A percentile compares a stretch with the other conserved stretches of the same genome.
phyloP scores from a whole-genome alignment of 495 filamentous ascomycete genomes.

The Thozetella sp. region DNA sequence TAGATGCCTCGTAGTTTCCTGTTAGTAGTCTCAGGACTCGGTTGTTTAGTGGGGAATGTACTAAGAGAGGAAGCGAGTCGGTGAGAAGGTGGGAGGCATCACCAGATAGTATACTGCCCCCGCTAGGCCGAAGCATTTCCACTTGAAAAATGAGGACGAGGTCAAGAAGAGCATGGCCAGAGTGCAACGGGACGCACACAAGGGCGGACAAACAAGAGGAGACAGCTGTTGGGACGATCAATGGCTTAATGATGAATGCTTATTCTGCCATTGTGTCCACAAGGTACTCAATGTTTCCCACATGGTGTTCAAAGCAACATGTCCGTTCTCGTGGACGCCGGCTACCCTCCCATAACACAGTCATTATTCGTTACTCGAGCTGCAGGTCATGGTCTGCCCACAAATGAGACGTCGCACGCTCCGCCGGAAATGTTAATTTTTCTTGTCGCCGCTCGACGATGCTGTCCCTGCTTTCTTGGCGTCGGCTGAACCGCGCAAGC shows the following conservation, averaged over 20 bases:
- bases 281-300: not conserved
- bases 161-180: not conserved
- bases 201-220: not conserved
- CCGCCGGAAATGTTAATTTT: slow-evolving; percentile 16
- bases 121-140: slow-evolving; percentile 3
- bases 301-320: not conserved
- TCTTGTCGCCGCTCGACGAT: slow-evolving; percentile 28
- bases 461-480: slow-evolving; percentile 47
- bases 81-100: too few relatives aligned
- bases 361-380: not conserved
- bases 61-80: too few relatives aligned
- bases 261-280: not conserved
- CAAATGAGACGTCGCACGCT: not conserved
- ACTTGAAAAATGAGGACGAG: slow-evolving; percentile 3
- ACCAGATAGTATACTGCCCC: too few relatives aligned
- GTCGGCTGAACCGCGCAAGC: slow-evolving; percentile 37
- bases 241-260: not conserved
- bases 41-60: too few relatives aligned
- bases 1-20: too few relatives aligned
- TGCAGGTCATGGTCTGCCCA: too few relatives aligned
- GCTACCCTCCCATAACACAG: not conserved
- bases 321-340: not conserved
- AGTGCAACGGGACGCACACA: not conserved
- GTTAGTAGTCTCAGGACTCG: too few relatives aligned
- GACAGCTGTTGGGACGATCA: not conserved